Evolutionary conservation across 2,329 filamentous ascomycete species (phyloP), one percentile per base, ranked within the genome.

Genomic region (Leptographium procerum): DNA sequence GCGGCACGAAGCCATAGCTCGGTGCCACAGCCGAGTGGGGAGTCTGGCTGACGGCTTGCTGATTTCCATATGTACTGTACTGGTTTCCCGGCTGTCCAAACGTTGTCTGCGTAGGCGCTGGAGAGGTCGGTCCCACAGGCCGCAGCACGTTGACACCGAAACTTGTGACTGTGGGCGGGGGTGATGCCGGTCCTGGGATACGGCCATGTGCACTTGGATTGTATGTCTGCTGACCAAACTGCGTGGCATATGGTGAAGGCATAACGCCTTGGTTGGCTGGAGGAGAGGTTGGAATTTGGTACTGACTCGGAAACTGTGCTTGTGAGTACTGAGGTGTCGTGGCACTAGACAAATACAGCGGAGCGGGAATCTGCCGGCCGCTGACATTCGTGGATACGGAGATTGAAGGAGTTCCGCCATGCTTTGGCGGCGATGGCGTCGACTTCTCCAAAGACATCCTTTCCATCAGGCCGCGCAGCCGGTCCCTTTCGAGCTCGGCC

Each of bases 401-500:
- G 3, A 58, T 54, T 14, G 22, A 14, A 7, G 80, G 64, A 22
- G 72, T 8, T 11, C 66, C 66, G 24, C 56, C 34, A 3, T n/a
- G 13, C 62, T 69, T 67, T 26, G 67, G 71, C n/a, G 73, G 70
- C 26, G 71, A 67, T 45, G 77, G 71, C 52, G 73, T 72, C 2
- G 78, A 74, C 52, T 80, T 76, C n/a, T 92, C 89, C 73, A 96
- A 87, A 1, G 91, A 91, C 84, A 97, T 92, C 57, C 91, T 84
- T 68, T 96, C 91, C 94, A 99, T 97, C 47, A 99, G 76, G 48
- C 88, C 88, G 59, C 89, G 85, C 58, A 99, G 75, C 58, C 92
- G 83, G 67, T 95, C 90, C 59, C 89, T 86, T 69, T 97, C 92
- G 56, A 88, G 79, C 66, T 96, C 91, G 34, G 91, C 90, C 59